A percentile compares a stretch with the other conserved stretches of the same genome.
phyloP scores from a whole-genome alignment of 108 stramenopile genomes.

The Pseudonitzschia multiseries region DNA sequence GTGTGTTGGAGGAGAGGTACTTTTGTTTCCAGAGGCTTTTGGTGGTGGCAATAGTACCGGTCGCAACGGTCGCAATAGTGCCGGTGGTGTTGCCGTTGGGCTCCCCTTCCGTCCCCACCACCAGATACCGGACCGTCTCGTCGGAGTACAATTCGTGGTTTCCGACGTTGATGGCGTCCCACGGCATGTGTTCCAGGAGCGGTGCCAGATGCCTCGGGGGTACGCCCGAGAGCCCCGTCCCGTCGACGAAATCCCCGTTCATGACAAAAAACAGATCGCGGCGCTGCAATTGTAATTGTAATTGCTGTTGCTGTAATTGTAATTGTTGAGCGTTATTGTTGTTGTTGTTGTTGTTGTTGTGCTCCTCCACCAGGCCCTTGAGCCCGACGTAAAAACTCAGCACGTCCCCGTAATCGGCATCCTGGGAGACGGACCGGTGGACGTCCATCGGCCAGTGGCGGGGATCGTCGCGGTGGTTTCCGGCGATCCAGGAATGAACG shows the following conservation, averaged over 20 bases:
- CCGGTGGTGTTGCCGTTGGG: not conserved
- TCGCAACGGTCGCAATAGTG: not conserved
- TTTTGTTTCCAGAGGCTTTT: conserved; percentile 53
- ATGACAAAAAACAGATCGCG: conserved; percentile 72
- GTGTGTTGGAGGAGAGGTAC: conserved; percentile 69
- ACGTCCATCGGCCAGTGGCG: conserved; percentile 29
- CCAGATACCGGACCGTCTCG: conserved; percentile 33
- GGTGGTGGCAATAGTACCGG: conserved; percentile 41
- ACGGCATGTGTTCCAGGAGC: conserved; percentile 73
- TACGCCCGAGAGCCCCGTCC: conserved; percentile 57
- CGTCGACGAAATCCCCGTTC: conserved; percentile 85
- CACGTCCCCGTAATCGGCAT: conserved; percentile 71
- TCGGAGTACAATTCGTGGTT: conserved; percentile 71
- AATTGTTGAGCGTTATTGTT: no score
- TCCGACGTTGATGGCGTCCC: conserved; percentile 64
- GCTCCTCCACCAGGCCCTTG: conserved; percentile 6
- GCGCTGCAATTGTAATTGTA: not conserved
- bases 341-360: not conserved
- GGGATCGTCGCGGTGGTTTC: conserved; percentile 48
- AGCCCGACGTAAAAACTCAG: conserved; percentile 56
- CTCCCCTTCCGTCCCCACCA: not conserved
- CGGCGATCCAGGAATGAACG: conserved; percentile 78
- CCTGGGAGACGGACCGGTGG: not conserved
- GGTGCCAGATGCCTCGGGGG: conserved; percentile 54
- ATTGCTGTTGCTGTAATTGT: not conserved